Conservation (phyloP, 768 basidiomycete genomes). For the Nidularia sp. region DNA sequence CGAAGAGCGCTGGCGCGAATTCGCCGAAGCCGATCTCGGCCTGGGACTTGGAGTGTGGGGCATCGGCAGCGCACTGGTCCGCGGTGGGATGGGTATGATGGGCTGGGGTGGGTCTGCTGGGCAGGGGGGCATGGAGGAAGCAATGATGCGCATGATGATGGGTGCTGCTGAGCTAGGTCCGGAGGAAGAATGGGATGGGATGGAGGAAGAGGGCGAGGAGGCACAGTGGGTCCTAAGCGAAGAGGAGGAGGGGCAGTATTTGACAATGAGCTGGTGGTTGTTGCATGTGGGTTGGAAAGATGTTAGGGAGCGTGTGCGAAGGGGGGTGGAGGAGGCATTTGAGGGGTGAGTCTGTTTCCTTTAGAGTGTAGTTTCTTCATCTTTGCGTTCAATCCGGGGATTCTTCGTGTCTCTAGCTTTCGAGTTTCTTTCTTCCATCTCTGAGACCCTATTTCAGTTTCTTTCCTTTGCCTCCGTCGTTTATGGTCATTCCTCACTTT, state of each 20-base stretch:
- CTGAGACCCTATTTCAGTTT: too few relatives aligned
- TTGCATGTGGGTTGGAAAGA: conserved; percentile 90
- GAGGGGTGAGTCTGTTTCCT: conserved; percentile 55
- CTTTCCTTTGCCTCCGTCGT: too few relatives aligned
- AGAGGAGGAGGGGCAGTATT: conserved; percentile 72
- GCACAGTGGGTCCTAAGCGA: conserved; percentile 35
- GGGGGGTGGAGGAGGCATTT: conserved; percentile 79
- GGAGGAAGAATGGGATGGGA: conserved; percentile 5
- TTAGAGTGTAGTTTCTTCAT: too few relatives aligned
- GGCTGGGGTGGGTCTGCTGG: neutral
- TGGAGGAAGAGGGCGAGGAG: conserved; percentile 2
- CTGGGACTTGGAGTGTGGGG: conserved; percentile 25
- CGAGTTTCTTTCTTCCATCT: too few relatives aligned
- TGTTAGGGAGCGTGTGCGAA: conserved; percentile 66
- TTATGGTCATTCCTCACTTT: too few relatives aligned
- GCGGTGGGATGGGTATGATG: conserved; percentile 17
- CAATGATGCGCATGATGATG: too few relatives aligned
- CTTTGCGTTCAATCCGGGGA: too few relatives aligned
- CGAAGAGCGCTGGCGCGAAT: conserved; percentile 51
- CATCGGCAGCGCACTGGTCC: neutral
- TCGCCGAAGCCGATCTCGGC: conserved; percentile 34
- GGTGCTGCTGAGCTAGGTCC: conserved; percentile 9
- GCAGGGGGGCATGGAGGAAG: too few relatives aligned
- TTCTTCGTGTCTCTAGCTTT: too few relatives aligned
- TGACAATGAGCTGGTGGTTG: conserved; percentile 92